phyloP scores from a whole-genome alignment of 306 rosid species.

The Ormosia emarginata region DNA sequence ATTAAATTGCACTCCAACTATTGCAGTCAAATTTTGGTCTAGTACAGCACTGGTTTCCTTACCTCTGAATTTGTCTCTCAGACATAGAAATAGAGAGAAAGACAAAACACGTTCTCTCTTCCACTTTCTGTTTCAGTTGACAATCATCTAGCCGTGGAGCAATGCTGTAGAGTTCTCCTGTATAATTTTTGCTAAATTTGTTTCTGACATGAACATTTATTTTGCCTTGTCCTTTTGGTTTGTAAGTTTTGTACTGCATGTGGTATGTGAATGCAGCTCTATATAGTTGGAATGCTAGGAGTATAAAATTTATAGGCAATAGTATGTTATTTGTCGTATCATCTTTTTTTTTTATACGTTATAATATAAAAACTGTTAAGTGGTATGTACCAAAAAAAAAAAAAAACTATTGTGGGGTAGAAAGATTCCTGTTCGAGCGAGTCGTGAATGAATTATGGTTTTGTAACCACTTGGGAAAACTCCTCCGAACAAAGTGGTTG shows the following conservation, averaged over 20 bases:
- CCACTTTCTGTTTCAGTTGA: neutral
- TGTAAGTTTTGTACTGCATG: neutral
- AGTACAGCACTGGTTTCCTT: neutral
- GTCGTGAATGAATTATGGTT: neutral
- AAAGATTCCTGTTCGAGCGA: neutral
- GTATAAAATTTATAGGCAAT: neutral
- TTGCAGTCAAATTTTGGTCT: conserved; percentile 1
- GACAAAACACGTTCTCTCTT: neutral
- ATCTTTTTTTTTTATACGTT: no score
- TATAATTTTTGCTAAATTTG: neutral
- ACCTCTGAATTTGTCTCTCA: neutral
- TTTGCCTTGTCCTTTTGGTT: neutral
- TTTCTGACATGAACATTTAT: neutral
- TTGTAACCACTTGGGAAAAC: neutral
- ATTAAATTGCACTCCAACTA: neutral
- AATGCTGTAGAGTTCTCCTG: neutral
- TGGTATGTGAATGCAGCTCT: neutral
- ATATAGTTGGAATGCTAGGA: neutral
- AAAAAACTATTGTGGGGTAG: no score
- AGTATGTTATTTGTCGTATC: no score
- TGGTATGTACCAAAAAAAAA: no score
- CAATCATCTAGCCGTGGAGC: neutral
- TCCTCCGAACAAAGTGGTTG: neutral
- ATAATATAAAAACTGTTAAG: no score
- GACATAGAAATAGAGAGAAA: neutral